Evolutionary conservation across 441 rosid genomes (phyloP).

Genomic region (Populus hybrid): DNA sequence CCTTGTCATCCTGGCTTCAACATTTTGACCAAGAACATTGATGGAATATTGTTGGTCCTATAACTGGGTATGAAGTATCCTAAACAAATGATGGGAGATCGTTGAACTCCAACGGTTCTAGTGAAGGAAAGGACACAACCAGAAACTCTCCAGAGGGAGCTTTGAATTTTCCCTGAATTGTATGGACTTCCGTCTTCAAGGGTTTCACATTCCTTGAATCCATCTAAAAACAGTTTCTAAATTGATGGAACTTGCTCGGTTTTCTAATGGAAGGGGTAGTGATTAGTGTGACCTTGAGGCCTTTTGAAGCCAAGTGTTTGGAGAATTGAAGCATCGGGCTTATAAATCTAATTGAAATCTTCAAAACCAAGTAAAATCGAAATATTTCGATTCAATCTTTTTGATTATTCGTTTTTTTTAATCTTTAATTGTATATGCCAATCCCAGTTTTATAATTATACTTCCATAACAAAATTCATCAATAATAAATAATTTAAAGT

Average conservation of each 20-base stretch:
- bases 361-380: too few species aligned
- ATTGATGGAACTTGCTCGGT: constrained; percentile 24
- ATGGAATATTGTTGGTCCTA: constrained; percentile 29
- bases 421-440: too few species aligned
- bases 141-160: too few species aligned
- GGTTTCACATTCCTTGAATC: constrained; percentile 16
- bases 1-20: constrained; percentile 19
- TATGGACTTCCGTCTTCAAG: too few species aligned
- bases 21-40: constrained; percentile 23
- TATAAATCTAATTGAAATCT: not conserved
- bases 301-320: constrained; percentile 11
- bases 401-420: too few species aligned
- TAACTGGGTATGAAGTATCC: constrained; percentile 26
- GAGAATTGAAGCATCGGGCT: constrained; percentile 20
- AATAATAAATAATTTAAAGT: too few species aligned
- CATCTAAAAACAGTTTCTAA: constrained; percentile 30
- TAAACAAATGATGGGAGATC: constrained; percentile 40
- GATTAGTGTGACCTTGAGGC: constrained; percentile 11
- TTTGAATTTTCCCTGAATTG: too few species aligned
- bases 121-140: constrained; percentile 26
- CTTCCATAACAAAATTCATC: too few species aligned
- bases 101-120: constrained; percentile 26
- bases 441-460: too few species aligned
- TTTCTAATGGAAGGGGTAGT: constrained; percentile 1
- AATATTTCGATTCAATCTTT: too few species aligned